Conservation (phyloP, 169 alveolate genomes). For the Perkinsus olseni region DNA sequence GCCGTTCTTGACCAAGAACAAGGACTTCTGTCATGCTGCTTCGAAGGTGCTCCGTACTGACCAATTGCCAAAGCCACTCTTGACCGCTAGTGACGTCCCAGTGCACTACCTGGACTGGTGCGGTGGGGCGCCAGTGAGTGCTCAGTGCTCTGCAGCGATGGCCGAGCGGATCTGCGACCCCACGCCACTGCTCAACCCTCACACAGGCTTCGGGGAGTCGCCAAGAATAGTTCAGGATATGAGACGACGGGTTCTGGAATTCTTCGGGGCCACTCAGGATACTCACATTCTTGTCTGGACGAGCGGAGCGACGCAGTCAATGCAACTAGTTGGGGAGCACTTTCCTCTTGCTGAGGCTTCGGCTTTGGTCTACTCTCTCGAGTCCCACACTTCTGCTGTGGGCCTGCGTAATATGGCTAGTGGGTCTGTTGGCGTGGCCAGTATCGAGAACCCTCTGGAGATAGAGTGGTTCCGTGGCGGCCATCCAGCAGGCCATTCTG, state of each 20-base stretch:
- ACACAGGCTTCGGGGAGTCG: not conserved
- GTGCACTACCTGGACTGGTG: slow-evolving; percentile 16
- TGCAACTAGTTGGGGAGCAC: slow-evolving; percentile 32
- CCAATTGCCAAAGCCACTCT: not conserved
- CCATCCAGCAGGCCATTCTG: not conserved
- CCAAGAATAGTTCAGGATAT: not conserved
- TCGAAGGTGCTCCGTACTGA: not conserved
- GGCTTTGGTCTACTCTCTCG: slow-evolving; percentile 29
- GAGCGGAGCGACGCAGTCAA: slow-evolving; percentile 41
- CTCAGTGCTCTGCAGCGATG: not conserved
- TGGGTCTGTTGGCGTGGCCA: slow-evolving; percentile 22
- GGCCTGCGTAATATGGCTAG: slow-evolving; percentile 38
- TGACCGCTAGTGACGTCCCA: not conserved
- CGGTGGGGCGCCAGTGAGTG: not conserved
- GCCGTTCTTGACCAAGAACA: not conserved
- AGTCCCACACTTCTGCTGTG: slow-evolving; percentile 32
- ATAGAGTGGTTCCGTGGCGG: not conserved
- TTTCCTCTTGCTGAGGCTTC: slow-evolving; percentile 28
- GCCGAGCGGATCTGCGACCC: not conserved
- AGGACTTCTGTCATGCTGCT: not conserved
- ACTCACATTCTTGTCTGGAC: slow-evolving; percentile 32
- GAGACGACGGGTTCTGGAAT: not conserved
- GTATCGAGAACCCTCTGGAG: not conserved
- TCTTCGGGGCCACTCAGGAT: slow-evolving; percentile 7
- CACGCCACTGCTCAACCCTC: not conserved